Conservation (phyloP, 2,329 filamentous ascomycete species). For the Fusarium torulosum region DNA sequence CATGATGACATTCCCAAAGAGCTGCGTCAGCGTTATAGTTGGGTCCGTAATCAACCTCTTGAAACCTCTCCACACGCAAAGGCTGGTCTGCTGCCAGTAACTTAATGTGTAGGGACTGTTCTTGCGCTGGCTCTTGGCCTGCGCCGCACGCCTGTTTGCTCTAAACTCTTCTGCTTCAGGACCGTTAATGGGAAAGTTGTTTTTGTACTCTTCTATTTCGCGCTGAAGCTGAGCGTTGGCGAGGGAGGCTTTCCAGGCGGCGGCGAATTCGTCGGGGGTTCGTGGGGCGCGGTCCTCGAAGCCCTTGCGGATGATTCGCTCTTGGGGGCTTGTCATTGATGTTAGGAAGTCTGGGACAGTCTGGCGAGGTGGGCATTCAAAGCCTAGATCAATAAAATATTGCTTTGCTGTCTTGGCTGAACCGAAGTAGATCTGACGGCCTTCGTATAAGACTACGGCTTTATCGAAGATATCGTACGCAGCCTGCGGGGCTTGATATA, state of each 20-base stretch:
- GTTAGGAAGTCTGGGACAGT: conserved; percentile 81
- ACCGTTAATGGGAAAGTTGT: conserved; percentile 48
- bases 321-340: conserved; percentile 73
- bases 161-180: conserved; percentile 63
- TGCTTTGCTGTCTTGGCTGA: conserved; percentile 69
- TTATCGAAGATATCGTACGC: conserved; percentile 76
- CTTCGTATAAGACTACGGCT: conserved; percentile 69
- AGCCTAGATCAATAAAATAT: conserved; percentile 77
- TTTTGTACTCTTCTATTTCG: conserved; percentile 66
- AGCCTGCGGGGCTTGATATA: conserved; percentile 76
- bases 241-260: conserved; percentile 63
- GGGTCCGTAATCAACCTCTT: conserved; percentile 57
- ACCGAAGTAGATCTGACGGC: conserved; percentile 74
- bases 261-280: conserved; percentile 72
- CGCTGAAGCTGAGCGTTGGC: conserved; percentile 54
- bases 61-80: conserved; percentile 52
- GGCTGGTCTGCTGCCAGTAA: conserved; percentile 39
- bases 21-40: conserved; percentile 54
- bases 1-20: conserved; percentile 61
- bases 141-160: conserved; percentile 58
- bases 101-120: conserved; percentile 44
- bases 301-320: conserved; percentile 67
- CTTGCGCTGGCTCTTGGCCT: conserved; percentile 56
- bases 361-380: conserved; percentile 74
- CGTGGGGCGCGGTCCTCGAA: conserved; percentile 68